Base-by-base conservation (phyloP, 2,329 filamentous ascomycete genomes). In the Ilyonectria destructans region DNA sequence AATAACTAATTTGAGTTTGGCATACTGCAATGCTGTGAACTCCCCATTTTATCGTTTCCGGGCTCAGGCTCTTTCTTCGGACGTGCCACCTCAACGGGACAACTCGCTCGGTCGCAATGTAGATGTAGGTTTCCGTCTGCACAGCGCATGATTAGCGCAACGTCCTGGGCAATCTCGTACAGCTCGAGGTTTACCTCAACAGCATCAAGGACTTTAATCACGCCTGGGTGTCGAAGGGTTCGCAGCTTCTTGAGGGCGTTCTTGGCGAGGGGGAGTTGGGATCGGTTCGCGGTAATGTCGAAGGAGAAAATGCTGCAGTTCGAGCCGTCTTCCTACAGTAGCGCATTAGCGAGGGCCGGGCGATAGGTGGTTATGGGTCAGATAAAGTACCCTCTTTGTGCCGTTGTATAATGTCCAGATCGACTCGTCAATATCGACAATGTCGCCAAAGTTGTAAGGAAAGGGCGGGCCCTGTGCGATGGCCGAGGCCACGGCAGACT, bases 391-490 rank as follows among this genome's bases (percentile, higher is more conserved):
- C 83, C 94, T 91, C 84, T 93, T 96, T 63, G 93, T 97, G 78
- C 94, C 96, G 82, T 98, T 98, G 83, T 96, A 92, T 66, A 99
- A 85, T n/a, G 93, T 93, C 95, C 96, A 99, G 77, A 98, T 95
- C 29, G 96, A 97, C 78, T 96, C 91, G 80, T 97, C 94, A 60
- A 96, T 87, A 80, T 98, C 96, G 67, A 98, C 93, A 80, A 92
- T 90, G 82, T 99, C 96, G 76, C 95, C 96, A 79, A 98, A 96
- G 55, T 89, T 92, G 80, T 97, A 98, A 5, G 95, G 95, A 79
- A 98, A 97, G 6, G 95, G 92, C 60, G 95, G 95, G 2, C 96
- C 95, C 81, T 97, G 96, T 52, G 96, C 94, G 77, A 99, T 98
- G 75, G 95, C 96, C 69, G 96, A 98, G 52, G 95, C 96, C 79